Conservation (phyloP, 2,329 filamentous ascomycete genomes). For the Tolypocladium endophyticum region DNA sequence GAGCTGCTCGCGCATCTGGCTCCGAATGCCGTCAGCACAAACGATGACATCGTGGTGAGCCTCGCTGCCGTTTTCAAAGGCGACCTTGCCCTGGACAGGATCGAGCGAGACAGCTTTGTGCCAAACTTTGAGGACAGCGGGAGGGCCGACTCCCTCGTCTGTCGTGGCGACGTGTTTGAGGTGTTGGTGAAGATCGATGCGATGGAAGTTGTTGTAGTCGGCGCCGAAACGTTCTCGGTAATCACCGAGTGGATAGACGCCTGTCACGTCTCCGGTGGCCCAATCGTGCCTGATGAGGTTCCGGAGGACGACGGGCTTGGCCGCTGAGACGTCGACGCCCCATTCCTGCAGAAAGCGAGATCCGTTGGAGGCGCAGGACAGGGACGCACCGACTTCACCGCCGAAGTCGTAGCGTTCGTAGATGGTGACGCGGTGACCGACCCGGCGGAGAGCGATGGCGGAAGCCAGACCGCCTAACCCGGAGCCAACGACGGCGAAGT, state of each 20-base stretch:
- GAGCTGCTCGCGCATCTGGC: slow-evolving; percentile 41
- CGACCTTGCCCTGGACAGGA: slow-evolving; percentile 32
- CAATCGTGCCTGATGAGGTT: slow-evolving; percentile 54
- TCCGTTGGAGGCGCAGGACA: slow-evolving; percentile 54
- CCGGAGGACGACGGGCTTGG: slow-evolving; percentile 47
- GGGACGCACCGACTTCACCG: slow-evolving; percentile 53
- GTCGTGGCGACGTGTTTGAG: slow-evolving; percentile 44
- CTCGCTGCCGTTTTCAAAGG: slow-evolving; percentile 36
- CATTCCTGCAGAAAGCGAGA: slow-evolving; percentile 54
- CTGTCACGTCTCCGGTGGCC: slow-evolving; percentile 49
- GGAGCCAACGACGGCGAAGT: slow-evolving; percentile 25
- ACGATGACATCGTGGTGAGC: slow-evolving; percentile 44
- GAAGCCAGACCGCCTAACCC: slow-evolving; percentile 28
- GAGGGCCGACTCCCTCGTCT: slow-evolving; percentile 36
- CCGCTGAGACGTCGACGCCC: slow-evolving; percentile 47
- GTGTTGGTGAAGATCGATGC: slow-evolving; percentile 52
- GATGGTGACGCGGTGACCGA: slow-evolving; percentile 36
- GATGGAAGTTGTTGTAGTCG: slow-evolving; percentile 54
- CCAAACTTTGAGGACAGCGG: slow-evolving; percentile 40
- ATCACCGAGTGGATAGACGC: slow-evolving; percentile 46
- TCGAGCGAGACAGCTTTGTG: slow-evolving; percentile 41
- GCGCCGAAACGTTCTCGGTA: slow-evolving; percentile 52
- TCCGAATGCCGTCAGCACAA: slow-evolving; percentile 53
- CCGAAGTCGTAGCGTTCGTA: slow-evolving; percentile 53
- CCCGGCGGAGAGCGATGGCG: slow-evolving; percentile 27